These are phyloP conservation scores for Collybiopsis confluens DNA, from an alignment of 768 basidiomycete genomes.

Conservation along the genomic window DNA sequence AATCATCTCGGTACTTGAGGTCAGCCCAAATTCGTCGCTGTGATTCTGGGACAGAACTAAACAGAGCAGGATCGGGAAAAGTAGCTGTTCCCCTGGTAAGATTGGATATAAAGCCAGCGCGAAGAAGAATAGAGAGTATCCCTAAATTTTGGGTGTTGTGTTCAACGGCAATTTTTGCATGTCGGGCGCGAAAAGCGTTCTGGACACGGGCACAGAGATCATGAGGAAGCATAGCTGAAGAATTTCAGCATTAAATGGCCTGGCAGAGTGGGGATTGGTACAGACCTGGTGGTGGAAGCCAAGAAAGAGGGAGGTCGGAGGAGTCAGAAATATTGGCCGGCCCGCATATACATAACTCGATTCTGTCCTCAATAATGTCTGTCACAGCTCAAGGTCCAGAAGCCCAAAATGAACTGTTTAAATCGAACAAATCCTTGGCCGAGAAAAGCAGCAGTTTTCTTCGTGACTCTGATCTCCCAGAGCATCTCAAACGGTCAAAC, in stretches of 20 bases:
- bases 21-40: slow-evolving; percentile 88
- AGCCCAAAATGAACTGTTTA: slow-evolving; percentile 10
- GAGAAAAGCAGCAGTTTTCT: not conserved
- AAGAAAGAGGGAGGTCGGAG: too few species aligned
- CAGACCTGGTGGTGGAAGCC: too few species aligned
- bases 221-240: slow-evolving; percentile 48
- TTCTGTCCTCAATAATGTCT: slow-evolving; percentile 1
- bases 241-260: too few species aligned
- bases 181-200: slow-evolving; percentile 88
- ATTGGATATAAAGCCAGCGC: slow-evolving; percentile 81
- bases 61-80: slow-evolving; percentile 60
- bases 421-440: not conserved
- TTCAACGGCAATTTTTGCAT: slow-evolving; percentile 68
- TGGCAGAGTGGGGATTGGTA: slow-evolving; percentile 25
- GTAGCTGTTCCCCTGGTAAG: slow-evolving; percentile 75
- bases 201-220: slow-evolving; percentile 88
- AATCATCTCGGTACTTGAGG: slow-evolving; percentile 90
- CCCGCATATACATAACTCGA: not conserved
- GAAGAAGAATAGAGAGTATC: slow-evolving; percentile 88
- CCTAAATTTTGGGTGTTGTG: slow-evolving; percentile 89
- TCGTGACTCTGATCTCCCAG: slow-evolving; percentile 33
- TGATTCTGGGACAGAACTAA: slow-evolving; percentile 52
- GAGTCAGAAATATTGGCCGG: not conserved
- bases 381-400: slow-evolving; percentile 7
- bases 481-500: slow-evolving; percentile 45